A percentile compares a stretch with the other conserved stretches of the same genome.
These are phyloP conservation scores for Sisymbrium irio DNA, from an alignment of 345 rosid species.

Conservation along the genomic window DNA sequence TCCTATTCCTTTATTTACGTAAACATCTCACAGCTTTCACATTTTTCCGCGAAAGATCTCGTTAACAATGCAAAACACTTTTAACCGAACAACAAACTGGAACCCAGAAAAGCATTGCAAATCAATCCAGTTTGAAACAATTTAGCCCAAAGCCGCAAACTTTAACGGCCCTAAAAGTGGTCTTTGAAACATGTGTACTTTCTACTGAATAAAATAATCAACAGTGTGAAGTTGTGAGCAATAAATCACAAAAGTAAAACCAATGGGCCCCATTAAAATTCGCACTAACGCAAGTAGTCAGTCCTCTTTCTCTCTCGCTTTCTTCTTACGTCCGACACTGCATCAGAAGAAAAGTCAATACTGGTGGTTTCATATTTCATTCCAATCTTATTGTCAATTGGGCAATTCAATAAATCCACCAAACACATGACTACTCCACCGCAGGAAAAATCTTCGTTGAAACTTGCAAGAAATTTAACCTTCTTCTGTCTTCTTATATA, in stretches of 20 bases:
- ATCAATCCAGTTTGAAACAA: too few relatives aligned
- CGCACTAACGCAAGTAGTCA: constrained; percentile 18
- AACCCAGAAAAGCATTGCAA: too few relatives aligned
- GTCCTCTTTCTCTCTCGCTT: background rate
- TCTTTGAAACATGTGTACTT: background rate
- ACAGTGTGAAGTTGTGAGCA: background rate
- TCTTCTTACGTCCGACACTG: background rate
- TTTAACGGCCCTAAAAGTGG: too few relatives aligned
- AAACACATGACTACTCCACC: background rate
- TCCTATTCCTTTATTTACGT: background rate
- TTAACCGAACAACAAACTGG: too few relatives aligned
- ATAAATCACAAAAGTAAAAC: background rate
- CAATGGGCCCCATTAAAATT: constrained; percentile 3
- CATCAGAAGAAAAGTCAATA: constrained; percentile 20
- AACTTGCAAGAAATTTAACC: too few relatives aligned
- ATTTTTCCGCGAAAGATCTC: background rate
- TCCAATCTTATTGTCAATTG: background rate
- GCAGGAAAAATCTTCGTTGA: background rate
- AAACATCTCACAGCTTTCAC: background rate
- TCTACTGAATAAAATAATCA: background rate
- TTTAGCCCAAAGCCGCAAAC: too few relatives aligned
- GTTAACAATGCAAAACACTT: background rate
- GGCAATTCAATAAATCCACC: constrained; percentile 17
- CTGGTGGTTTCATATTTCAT: constrained; percentile 12
- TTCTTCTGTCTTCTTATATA: too few relatives aligned